These are phyloP conservation scores for Parmelia sp. DNA, from an alignment of 495 filamentous ascomycete genomes.

Conservation along the genomic window DNA sequence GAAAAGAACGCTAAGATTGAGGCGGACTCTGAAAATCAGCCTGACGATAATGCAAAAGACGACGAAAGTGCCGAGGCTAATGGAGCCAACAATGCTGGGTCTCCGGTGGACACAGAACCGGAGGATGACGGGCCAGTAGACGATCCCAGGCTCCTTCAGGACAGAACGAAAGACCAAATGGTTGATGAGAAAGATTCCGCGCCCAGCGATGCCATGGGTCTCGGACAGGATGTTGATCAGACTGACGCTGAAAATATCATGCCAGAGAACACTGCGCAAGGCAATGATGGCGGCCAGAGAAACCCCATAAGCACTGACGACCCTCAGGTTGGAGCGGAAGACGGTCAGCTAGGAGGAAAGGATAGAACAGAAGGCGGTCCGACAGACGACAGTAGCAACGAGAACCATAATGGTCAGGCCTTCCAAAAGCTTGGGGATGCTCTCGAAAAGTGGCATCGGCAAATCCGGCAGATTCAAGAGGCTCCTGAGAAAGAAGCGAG, in stretches of 20 bases:
- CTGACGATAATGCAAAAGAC: constrained; percentile 20
- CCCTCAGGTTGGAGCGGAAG: constrained; percentile 38
- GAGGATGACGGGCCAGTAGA: constrained; percentile 43
- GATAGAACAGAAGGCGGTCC: constrained; percentile 3
- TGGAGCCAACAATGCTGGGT: constrained; percentile 39
- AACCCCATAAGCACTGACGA: constrained; percentile 37
- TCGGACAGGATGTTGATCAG: constrained; percentile 37
- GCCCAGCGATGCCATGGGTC: constrained; percentile 56
- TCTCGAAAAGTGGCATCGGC: constrained; percentile 86
- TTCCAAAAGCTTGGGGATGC: constrained; percentile 92
- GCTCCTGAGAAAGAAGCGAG: constrained; percentile 55
- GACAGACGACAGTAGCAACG: background rate
- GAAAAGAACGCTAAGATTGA: constrained; percentile 39
- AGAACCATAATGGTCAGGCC: constrained; percentile 39
- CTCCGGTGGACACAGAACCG: constrained; percentile 45
- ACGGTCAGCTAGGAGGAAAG: constrained; percentile 2
- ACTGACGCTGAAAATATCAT: constrained; percentile 33
- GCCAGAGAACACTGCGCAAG: constrained; percentile 43
- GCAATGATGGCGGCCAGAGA: constrained; percentile 32
- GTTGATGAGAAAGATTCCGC: constrained; percentile 58
- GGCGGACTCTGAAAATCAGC: background rate
- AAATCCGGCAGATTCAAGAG: constrained; percentile 69
- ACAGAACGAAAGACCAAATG: constrained; percentile 40
- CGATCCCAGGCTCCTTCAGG: constrained; percentile 36
- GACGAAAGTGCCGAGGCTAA: constrained; percentile 41